phyloP scores from a whole-genome alignment of 441 rosid genomes.

The Macaranga tanarius region DNA sequence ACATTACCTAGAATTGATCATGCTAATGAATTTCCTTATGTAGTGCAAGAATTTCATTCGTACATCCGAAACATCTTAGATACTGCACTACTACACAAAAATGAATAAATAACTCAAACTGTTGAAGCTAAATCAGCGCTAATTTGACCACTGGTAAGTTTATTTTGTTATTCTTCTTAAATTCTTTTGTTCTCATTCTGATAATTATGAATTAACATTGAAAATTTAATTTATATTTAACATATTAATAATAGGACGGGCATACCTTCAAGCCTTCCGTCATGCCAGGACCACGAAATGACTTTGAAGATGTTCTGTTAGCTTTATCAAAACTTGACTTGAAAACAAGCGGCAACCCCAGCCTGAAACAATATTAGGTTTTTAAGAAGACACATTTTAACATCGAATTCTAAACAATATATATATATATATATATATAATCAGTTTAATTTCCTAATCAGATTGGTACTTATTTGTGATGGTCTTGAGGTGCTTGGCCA shows the following conservation, averaged over 20 bases:
- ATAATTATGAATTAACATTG: not conserved
- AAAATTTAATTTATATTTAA: not conserved
- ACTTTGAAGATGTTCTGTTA: conserved; percentile 79
- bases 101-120: too few relatives aligned
- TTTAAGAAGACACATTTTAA: too few relatives aligned
- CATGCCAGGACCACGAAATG: conserved; percentile 92
- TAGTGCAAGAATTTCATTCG: not conserved
- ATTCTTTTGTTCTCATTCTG: not conserved
- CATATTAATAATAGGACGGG: not conserved
- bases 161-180: too few relatives aligned
- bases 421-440: too few relatives aligned
- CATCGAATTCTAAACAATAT: too few relatives aligned
- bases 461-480: conserved; percentile 25
- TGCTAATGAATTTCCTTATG: not conserved
- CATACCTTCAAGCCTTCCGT: conserved; percentile 78
- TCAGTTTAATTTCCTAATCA: too few relatives aligned
- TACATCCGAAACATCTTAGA: not conserved
- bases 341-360: conserved; percentile 78
- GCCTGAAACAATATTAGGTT: conserved; percentile 32
- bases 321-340: conserved; percentile 98
- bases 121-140: too few relatives aligned
- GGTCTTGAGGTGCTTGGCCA: conserved; percentile 70
- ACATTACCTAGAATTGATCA: not conserved
- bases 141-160: too few relatives aligned
- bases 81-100: too few relatives aligned